Evolutionary conservation across 176 grass and related monocot genomes (phyloP), one percentile per base, ranked within the genome.

Genomic region (Aegilops umbellulata): DNA sequence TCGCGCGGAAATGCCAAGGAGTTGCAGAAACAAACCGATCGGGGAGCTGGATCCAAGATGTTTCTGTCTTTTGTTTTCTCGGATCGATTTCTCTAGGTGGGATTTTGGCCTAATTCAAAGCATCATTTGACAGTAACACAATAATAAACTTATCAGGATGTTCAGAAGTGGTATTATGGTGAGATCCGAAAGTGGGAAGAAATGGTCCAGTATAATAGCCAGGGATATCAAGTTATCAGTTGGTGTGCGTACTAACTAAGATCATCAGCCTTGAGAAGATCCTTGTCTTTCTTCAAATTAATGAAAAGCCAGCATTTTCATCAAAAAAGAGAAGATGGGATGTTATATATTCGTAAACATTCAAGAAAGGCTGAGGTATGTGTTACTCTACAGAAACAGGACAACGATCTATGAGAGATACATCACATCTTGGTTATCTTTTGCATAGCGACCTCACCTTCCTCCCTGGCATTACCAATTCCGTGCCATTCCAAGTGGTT

Each of bases 381-480:
- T 74, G 58, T 29, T 84, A 49, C 39, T n/a, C 13, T 31, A 66
- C 26, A 80, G 31, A 85, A 77, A 79, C 65, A 53, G 53, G 29
- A 25, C 42, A 89, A 23, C 12, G 35, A 42, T 49, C 30, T 57
- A 11, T 41, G 42, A 76, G 6, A 80, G 41, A 89, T 38, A 35
- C 8, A 80, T 26, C 19, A 64, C 47, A 41, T 57, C 30, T 53
- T 51, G 60, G 8, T 30, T 68, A 32, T 31, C 16, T 53, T 78
- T 53, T 23, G 65, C 42, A 9, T 29, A 31, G 11, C 10, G 20
- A 55, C 42, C 67, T 41, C 31, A 42, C 22, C 57, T 60, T 61
- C 14, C 2, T 46, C 82, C 69, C 10, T 44, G 35, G 51, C 41
- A 60, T 36, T 57, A 44, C 34, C 10, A 26, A 61, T 81, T 76